Percentiles rank a stretch among this genome's conserved stretches.
Conservation (phyloP, 2,329 filamentous ascomycete genomes). For the Alternaria ventricosa region DNA sequence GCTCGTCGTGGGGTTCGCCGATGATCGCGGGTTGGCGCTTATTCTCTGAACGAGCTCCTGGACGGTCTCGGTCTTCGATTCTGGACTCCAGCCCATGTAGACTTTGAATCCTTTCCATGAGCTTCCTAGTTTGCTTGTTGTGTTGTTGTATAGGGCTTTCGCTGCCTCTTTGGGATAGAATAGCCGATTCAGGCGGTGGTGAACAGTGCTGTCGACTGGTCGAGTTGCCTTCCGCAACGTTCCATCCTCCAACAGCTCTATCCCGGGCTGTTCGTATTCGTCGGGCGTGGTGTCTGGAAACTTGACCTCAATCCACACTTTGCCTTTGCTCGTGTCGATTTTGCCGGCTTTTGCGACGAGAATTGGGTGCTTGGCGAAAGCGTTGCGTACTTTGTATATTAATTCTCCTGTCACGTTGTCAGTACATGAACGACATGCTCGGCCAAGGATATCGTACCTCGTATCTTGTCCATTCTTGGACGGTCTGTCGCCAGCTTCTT, state of each 20-base stretch:
- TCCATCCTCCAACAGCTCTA: conserved; percentile 50
- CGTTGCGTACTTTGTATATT: conserved; percentile 42
- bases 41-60: conserved; percentile 20
- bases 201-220: conserved; percentile 41
- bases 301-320: conserved; percentile 56
- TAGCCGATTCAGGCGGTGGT: conserved; percentile 44
- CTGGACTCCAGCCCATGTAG: conserved; percentile 35
- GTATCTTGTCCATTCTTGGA: conserved; percentile 48
- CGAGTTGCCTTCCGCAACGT: conserved; percentile 38
- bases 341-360: conserved; percentile 46
- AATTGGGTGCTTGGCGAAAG: conserved; percentile 36
- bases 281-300: conserved; percentile 57
- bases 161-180: conserved; percentile 30
- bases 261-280: conserved; percentile 57
- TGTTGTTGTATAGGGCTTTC: conserved; percentile 32
- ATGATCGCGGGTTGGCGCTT: conserved; percentile 8
- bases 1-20: conserved; percentile 4
- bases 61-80: conserved; percentile 16
- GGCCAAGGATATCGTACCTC: conserved; percentile 29
- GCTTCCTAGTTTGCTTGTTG: conserved; percentile 23
- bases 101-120: conserved; percentile 32
- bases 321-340: conserved; percentile 50
- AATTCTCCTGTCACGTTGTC: conserved; percentile 42
- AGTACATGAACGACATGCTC: neutral
- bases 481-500: conserved; percentile 54